Percentiles rank a stretch among this genome's conserved stretches.
Evolutionary conservation across 1,284 basidiomycete genomes (phyloP).

Genomic region (Trametes versicolor): DNA sequence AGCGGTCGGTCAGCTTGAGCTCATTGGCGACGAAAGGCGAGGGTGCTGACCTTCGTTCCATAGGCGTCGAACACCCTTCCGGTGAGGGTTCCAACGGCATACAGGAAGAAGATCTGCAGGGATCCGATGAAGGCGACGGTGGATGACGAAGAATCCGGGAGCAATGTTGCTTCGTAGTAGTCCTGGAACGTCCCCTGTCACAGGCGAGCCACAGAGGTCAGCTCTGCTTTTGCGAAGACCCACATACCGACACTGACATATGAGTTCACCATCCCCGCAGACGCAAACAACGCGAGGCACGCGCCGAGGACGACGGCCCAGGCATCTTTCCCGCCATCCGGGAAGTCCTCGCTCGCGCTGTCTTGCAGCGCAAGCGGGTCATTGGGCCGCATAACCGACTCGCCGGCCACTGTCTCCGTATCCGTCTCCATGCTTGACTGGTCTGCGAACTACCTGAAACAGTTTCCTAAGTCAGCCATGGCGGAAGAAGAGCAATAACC

Average conservation of each 20-base stretch:
- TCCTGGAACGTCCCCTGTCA: slow-evolving; percentile 32
- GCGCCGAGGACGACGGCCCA: slow-evolving; percentile 34
- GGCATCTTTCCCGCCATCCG: slow-evolving; percentile 29
- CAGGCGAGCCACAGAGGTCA: background rate
- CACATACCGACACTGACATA: slow-evolving; percentile 25
- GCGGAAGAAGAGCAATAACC: background rate
- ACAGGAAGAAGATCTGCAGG: slow-evolving; percentile 53
- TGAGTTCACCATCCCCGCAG: slow-evolving; percentile 34
- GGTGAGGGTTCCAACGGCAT: slow-evolving; percentile 43
- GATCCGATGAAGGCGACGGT: slow-evolving; percentile 56
- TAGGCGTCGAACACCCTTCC: slow-evolving; percentile 52
- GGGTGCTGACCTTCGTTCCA: slow-evolving; percentile 31
- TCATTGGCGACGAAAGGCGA: background rate
- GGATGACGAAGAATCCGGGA: slow-evolving; percentile 29
- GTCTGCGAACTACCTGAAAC: background rate
- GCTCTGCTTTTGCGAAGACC: no score
- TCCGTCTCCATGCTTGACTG: slow-evolving; percentile 7
- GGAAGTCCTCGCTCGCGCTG: slow-evolving; percentile 21
- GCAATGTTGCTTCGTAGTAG: slow-evolving; percentile 33
- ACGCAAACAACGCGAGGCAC: slow-evolving; percentile 30
- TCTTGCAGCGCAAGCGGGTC: background rate
- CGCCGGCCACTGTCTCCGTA: slow-evolving; percentile 1
- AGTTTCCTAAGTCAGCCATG: slow-evolving; percentile 8
- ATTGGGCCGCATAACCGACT: background rate
- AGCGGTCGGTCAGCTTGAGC: background rate